A percentile compares a stretch with the other conserved stretches of the same genome.
These are phyloP conservation scores for Pyricularia pennisetigena DNA, from an alignment of 2,329 filamentous ascomycete species.

Conservation along the genomic window DNA sequence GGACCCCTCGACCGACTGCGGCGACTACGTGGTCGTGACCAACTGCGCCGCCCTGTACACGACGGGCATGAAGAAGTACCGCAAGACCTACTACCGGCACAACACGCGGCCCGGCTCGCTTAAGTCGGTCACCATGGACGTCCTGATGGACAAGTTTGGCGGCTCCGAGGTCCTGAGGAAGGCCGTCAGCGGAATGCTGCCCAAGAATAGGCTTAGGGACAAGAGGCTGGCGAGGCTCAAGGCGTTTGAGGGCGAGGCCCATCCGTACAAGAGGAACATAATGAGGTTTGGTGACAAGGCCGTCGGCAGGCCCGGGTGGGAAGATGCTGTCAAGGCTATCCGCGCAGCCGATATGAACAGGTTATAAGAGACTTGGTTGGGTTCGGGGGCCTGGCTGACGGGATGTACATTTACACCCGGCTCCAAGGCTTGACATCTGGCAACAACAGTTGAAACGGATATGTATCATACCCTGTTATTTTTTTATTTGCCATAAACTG, in stretches of 20 bases:
- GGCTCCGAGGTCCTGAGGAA: slow-evolving; percentile 84
- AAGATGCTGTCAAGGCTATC: slow-evolving; percentile 38
- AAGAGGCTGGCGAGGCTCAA: slow-evolving; percentile 82
- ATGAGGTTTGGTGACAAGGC: slow-evolving; percentile 56
- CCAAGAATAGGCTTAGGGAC: slow-evolving; percentile 89
- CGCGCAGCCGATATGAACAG: slow-evolving; percentile 37
- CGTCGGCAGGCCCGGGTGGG: slow-evolving; percentile 45
- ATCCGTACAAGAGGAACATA: slow-evolving; percentile 88
- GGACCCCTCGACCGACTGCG: slow-evolving; percentile 95
- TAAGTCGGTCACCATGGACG: slow-evolving; percentile 86
- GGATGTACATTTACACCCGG: neutral
- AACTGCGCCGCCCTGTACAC: slow-evolving; percentile 79
- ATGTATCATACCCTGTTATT: neutral
- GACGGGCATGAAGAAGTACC: slow-evolving; percentile 84
- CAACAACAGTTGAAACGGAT: neutral
- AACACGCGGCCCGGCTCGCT: slow-evolving; percentile 83
- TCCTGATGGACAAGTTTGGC: slow-evolving; percentile 87
- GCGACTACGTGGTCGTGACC: slow-evolving; percentile 94
- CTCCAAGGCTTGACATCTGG: neutral
- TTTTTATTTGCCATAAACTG: neutral
- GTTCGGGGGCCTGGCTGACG: neutral
- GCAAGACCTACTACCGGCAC: slow-evolving; percentile 95
- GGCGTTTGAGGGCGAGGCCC: slow-evolving; percentile 85
- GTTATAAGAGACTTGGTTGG: slow-evolving; percentile 25
- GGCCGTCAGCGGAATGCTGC: slow-evolving; percentile 93